Percentiles rank a stretch among this genome's conserved stretches.
These are phyloP conservation scores for Corinectria fuckeliana DNA, from an alignment of 2,329 filamentous ascomycete genomes.

Conservation along the genomic window DNA sequence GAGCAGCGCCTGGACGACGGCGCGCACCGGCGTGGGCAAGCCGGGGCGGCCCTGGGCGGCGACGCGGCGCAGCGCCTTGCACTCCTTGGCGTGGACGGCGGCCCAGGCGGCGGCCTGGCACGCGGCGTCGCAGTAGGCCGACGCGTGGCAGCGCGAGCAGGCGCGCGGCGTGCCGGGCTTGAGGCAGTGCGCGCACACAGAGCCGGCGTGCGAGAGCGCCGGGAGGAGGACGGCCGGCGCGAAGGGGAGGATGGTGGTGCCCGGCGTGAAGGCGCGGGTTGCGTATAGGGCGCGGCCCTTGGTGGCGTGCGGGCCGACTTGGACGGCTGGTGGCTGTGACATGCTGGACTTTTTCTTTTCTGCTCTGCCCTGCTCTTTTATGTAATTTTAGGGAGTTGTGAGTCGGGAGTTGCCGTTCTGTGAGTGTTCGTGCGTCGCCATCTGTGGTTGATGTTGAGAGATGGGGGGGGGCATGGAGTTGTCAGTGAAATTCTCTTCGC, in stretches of 20 bases:
- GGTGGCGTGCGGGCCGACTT: conserved; percentile 37
- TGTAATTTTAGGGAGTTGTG: not conserved
- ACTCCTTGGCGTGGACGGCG: conserved; percentile 61
- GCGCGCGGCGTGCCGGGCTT: conserved; percentile 39
- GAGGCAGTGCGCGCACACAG: conserved; percentile 60
- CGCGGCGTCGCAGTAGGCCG: conserved; percentile 59
- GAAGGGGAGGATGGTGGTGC: conserved; percentile 55
- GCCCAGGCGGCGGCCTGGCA: conserved; percentile 65
- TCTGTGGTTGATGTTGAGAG: not conserved
- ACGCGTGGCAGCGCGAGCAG: conserved; percentile 61
- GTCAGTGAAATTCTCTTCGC: conserved; percentile 25
- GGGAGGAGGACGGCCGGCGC: conserved; percentile 55
- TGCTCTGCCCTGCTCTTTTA: not conserved
- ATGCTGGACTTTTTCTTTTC: conserved; percentile 23
- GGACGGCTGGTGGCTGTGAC: conserved; percentile 28
- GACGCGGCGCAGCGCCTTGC: conserved; percentile 50
- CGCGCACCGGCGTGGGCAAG: conserved; percentile 62
- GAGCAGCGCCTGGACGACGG: conserved; percentile 58
- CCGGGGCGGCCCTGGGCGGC: conserved; percentile 33
- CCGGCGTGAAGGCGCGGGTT: conserved; percentile 50
- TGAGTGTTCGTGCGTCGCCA: not conserved
- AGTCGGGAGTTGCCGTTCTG: not conserved
- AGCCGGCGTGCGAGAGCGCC: conserved; percentile 47
- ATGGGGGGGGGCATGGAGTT: not conserved
- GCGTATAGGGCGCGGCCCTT: conserved; percentile 57